Base-by-base conservation (phyloP, 31 red algal genomes). In the Asparagopsis taxiformis region DNA sequence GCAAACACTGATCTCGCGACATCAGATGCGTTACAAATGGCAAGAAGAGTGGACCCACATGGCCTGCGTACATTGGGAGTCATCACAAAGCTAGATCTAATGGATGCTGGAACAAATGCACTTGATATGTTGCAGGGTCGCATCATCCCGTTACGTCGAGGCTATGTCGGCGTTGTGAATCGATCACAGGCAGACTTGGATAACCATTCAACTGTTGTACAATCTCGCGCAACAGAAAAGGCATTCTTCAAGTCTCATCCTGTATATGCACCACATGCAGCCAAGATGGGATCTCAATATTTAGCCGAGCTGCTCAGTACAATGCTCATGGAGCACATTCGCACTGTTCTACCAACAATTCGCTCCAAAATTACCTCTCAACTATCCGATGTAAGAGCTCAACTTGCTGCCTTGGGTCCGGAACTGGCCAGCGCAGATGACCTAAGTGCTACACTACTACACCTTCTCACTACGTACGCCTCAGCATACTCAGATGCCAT, bases 21-120 rank as follows among this genome's bases (percentile, higher is more conserved):
- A 19, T 88, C 72, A 9, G 96, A 99, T 60, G 96, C 96, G 11
- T 58, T 99, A 25, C 86, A 99, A 84, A 84, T 99, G 68, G 96
- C 96, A 7, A 62, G 81, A 9, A 58, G 68, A 31, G 96, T 87
- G 3, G 96, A 99, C 64, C 91, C 96, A 2, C 74, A 95, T 28
- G 96, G 96, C 16, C 49, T 70, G n/a, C 57, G 96, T 50, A 99
- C 96, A 0, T 48, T 99, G 16, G 96, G 96, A 54, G 96, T 99
- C 20, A 85, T 99, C 26, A 99, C 96, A 2, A 99, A 99, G 52
- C 80, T 99, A 5, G 96, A 99, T 53, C 75, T 99, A 7, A 99
- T 99, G 96, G 96, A 99, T 67, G 72, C 85, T 9, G 96, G 96
- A 31, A 99, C 96, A 6, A 90, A 99, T 65, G 96, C 91, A 13